Percentiles rank a stretch among this genome's conserved stretches.
These are phyloP conservation scores for Anethum foeniculum DNA, from an alignment of 140 eudicot species.

Conservation along the genomic window DNA sequence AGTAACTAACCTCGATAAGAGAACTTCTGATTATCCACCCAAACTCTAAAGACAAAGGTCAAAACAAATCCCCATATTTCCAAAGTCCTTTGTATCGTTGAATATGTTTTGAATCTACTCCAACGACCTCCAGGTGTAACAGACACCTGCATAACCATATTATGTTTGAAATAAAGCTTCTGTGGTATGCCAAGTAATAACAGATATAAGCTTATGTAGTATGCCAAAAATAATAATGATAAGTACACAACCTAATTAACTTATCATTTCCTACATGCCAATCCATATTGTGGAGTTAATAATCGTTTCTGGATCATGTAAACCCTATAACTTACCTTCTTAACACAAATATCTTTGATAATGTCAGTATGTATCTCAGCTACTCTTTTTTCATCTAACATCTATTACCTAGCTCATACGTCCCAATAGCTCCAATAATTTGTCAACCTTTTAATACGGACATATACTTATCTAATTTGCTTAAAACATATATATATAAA, in stretches of 20 bases:
- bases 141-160: slow-evolving; percentile 53
- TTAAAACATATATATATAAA: not conserved
- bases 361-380: not conserved
- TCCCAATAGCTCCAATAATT: not conserved
- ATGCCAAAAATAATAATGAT: not conserved
- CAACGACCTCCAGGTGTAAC: slow-evolving; percentile 99
- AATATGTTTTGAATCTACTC: slow-evolving; percentile 94
- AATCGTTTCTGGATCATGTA: not conserved
- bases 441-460: not conserved
- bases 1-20: slow-evolving; percentile 66
- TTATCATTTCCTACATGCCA: not conserved
- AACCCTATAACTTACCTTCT: not conserved
- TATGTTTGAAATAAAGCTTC: not conserved
- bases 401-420: not conserved
- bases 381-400: not conserved
- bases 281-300: not conserved
- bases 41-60: slow-evolving; percentile 60
- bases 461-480: not conserved
- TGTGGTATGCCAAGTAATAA: not conserved
- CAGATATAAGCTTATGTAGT: not conserved
- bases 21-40: slow-evolving; percentile 93
- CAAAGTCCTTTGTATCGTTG: slow-evolving; percentile 95
- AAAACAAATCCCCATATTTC: slow-evolving; percentile 98
- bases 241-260: not conserved
- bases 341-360: not conserved